Evolutionary conservation across 129 eudicot species (phyloP), one percentile per base, ranked within the genome.

Genomic region (Flaveria sonorensis): DNA sequence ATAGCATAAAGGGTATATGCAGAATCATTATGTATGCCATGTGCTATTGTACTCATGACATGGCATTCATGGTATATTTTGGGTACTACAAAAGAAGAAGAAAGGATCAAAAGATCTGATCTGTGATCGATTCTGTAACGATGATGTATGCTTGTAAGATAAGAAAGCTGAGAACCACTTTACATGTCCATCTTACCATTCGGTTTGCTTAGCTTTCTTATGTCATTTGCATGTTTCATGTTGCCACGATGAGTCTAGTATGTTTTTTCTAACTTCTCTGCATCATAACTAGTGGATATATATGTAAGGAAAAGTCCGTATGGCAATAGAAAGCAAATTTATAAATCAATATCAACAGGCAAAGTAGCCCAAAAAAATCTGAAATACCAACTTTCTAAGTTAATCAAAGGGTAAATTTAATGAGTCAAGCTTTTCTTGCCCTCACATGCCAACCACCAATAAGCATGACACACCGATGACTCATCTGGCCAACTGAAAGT

Each of bases 401-500:
- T 74, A 60, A 51, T 60, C 60, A 42, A 73, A 42, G 40, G 23
- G 43, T 36, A 36, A 36, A 40, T 73, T 32, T 73, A 20, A 13
- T 57, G 45, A 43, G 53, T 61, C 48, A 16, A 21, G 26, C 60
- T 26, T 74, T 61, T 74, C 59, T 15, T 68, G 30, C 69, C 46
- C 73, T 51, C 68, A 62, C 50, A 68, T 72, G 55, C 60, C 24
- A 72, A 72, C 83, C 71, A 79, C 50, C 72, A 62, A 19, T 6
- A 74, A 46, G 3, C 15, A 82, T 83, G 77, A 81, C 55, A 15
- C n/a, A 59, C 13, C 50, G 39, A 77, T 72, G 80, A 77, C 80
- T 76, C 80, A 59, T 68, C 57, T n/a, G n/a, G n/a, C n/a, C 76
- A 84, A 51, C 73, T 59, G 36, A 73, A 77, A 81, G 60, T 72